Percentiles rank a stretch among this genome's conserved stretches.
Conservation (phyloP, 441 rosid genomes). For the Erysimum cheiri region DNA sequence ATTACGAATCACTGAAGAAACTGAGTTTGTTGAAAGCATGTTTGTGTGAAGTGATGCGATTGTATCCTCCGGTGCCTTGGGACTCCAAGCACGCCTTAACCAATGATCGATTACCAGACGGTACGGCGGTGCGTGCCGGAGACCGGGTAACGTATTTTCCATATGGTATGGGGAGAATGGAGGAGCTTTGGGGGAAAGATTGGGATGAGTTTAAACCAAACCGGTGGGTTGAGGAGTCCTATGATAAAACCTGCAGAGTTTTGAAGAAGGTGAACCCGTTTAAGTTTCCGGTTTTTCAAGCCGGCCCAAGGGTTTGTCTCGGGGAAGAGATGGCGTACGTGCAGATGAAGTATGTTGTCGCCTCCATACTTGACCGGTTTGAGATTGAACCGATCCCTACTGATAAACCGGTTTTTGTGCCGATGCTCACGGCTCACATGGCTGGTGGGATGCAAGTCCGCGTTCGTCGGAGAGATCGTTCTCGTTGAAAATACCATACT, state of each 20-base stretch:
- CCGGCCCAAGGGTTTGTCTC: conserved; percentile 69
- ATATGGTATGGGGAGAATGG: conserved; percentile 74
- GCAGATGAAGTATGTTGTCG: conserved; percentile 65
- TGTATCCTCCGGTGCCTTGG: conserved; percentile 76
- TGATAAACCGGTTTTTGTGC: conserved; percentile 59
- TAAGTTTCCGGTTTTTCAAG: conserved; percentile 66
- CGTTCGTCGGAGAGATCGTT: conserved; percentile 53
- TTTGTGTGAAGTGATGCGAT: conserved; percentile 63
- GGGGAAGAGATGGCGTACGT: conserved; percentile 68
- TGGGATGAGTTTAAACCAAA: conserved; percentile 57
- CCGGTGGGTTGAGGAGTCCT: conserved; percentile 50
- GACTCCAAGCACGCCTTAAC: conserved; percentile 66
- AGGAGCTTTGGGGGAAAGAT: conserved; percentile 63
- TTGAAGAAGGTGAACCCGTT: conserved; percentile 52
- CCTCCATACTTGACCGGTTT: conserved; percentile 59
- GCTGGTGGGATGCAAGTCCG: conserved; percentile 73
- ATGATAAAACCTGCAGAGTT: conserved; percentile 28
- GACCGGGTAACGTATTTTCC: conserved; percentile 72
- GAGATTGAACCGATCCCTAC: conserved; percentile 51
- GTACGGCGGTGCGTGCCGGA: conserved; percentile 55
- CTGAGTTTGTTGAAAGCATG: conserved; percentile 55
- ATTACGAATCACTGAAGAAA: conserved; percentile 58
- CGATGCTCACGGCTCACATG: conserved; percentile 90
- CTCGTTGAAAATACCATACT: conserved; percentile 29
- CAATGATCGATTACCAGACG: conserved; percentile 58